Percentiles rank a stretch among this genome's conserved stretches.
Conservation (phyloP, 768 basidiomycete genomes). For the Clathrus columnatus region DNA sequence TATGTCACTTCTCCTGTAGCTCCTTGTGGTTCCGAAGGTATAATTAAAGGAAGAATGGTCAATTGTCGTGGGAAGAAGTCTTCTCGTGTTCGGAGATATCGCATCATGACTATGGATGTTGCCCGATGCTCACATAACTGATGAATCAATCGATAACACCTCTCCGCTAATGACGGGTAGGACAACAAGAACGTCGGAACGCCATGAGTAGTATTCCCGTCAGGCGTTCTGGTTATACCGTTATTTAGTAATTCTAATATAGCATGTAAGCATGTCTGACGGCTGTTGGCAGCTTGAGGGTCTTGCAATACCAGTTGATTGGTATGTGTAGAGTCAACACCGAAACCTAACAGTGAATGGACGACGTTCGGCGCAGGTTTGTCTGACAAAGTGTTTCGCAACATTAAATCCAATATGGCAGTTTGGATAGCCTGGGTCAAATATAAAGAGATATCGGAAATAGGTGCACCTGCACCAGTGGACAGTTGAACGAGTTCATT, state of each 20-base stretch:
- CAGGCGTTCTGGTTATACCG: slow-evolving; percentile 48
- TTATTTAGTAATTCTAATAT: slow-evolving; percentile 68
- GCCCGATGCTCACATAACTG: slow-evolving; percentile 82
- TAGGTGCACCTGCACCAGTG: slow-evolving; percentile 69
- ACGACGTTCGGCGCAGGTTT: slow-evolving; percentile 72
- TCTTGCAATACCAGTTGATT: slow-evolving; percentile 61
- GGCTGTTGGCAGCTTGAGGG: slow-evolving; percentile 64
- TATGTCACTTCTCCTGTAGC: slow-evolving; percentile 57
- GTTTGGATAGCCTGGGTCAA: slow-evolving; percentile 60
- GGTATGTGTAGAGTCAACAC: slow-evolving; percentile 34
- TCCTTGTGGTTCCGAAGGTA: slow-evolving; percentile 40
- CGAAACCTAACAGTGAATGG: slow-evolving; percentile 77
- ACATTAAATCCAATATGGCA: slow-evolving; percentile 73
- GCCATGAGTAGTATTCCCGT: slow-evolving; percentile 21
- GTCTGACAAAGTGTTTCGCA: slow-evolving; percentile 59
- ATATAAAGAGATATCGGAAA: slow-evolving; percentile 29
- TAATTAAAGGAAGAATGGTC: slow-evolving; percentile 59
- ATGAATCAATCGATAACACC: slow-evolving; percentile 72
- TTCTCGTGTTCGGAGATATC: slow-evolving; percentile 80
- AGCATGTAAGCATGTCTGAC: slow-evolving; percentile 67
- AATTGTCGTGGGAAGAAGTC: slow-evolving; percentile 86
- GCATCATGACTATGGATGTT: slow-evolving; percentile 72
- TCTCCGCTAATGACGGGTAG: slow-evolving; percentile 75
- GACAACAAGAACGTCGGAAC: slow-evolving; percentile 47
- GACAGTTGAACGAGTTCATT: slow-evolving; percentile 51